These are phyloP conservation scores for Chalaropsis ovoidea DNA, from an alignment of 2,329 filamentous ascomycete species.

Conservation along the genomic window DNA sequence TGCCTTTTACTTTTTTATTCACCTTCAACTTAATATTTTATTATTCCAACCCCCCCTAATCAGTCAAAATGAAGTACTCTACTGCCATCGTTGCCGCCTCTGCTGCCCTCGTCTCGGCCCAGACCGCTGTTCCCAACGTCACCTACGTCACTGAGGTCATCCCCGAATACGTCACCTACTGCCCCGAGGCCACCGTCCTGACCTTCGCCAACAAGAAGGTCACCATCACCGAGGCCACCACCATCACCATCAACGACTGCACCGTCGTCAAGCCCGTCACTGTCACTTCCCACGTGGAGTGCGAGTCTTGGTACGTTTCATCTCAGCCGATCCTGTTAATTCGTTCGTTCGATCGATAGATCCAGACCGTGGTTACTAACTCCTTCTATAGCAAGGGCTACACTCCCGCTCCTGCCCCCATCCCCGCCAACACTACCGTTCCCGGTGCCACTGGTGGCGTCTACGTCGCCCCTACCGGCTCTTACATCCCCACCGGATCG, in stretches of 20 bases:
- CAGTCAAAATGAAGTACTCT: constrained; percentile 57
- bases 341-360: neutral
- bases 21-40: constrained; percentile 34
- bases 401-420: constrained; percentile 27
- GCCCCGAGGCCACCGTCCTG: constrained; percentile 56
- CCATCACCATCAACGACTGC: constrained; percentile 62
- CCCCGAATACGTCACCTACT: constrained; percentile 59
- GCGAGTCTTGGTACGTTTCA: constrained; percentile 43
- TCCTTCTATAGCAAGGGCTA: constrained; percentile 22
- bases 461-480: constrained; percentile 34
- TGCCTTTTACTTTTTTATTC: constrained; percentile 33
- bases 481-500: constrained; percentile 30
- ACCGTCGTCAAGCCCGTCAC: constrained; percentile 52
- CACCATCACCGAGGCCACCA: constrained; percentile 57
- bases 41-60: constrained; percentile 37
- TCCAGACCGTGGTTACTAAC: neutral
- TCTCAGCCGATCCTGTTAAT: neutral
- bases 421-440: constrained; percentile 25
- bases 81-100: constrained; percentile 43
- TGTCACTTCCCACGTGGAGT: constrained; percentile 43
- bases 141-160: constrained; percentile 57
- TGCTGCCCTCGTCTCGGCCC: constrained; percentile 39
- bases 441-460: constrained; percentile 29
- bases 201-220: constrained; percentile 56
- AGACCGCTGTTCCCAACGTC: constrained; percentile 35